Conservation (phyloP, 352 stramenopile species). For the Pythium brachiatum region DNA sequence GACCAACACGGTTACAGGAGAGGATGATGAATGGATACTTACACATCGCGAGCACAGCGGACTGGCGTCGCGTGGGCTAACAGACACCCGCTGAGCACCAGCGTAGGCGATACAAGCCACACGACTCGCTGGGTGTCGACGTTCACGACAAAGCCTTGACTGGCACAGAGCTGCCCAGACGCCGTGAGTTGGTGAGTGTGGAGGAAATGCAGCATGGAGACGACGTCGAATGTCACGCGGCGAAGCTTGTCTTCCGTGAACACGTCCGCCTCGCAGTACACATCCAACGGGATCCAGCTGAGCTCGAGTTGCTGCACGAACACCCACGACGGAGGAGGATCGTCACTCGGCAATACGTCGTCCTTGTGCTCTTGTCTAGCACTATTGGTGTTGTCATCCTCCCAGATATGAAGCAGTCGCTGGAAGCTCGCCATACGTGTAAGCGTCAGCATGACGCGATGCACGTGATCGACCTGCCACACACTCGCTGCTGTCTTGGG, state of each 20-base stretch:
- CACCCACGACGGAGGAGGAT: slow-evolving; percentile 33
- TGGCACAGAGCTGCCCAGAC: slow-evolving; percentile 40
- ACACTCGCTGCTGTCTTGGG: slow-evolving; percentile 19
- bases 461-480: slow-evolving; percentile 48
- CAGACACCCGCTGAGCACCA: slow-evolving; percentile 49
- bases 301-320: slow-evolving; percentile 49
- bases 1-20: too few relatives aligned
- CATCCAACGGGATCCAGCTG: slow-evolving; percentile 31
- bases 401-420: slow-evolving; percentile 44
- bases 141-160: slow-evolving; percentile 49
- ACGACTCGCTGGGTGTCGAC: slow-evolving; percentile 31
- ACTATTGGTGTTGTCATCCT: slow-evolving; percentile 28
- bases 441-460: slow-evolving; percentile 34
- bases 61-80: slow-evolving; percentile 40
- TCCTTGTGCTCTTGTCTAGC: neutral
- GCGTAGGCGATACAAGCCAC: slow-evolving; percentile 39
- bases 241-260: slow-evolving; percentile 49
- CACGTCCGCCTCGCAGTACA: slow-evolving; percentile 23
- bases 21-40: too few relatives aligned
- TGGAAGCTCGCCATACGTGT: slow-evolving; percentile 39
- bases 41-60: slow-evolving; percentile 47
- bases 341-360: neutral
- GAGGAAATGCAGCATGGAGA: slow-evolving; percentile 57
- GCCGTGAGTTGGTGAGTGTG: slow-evolving; percentile 48
- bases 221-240: slow-evolving; percentile 48